Evolutionary conservation across 2,329 filamentous ascomycete genomes (phyloP), one percentile per base, ranked within the genome.

Genomic region (Coniochaeta sp.): DNA sequence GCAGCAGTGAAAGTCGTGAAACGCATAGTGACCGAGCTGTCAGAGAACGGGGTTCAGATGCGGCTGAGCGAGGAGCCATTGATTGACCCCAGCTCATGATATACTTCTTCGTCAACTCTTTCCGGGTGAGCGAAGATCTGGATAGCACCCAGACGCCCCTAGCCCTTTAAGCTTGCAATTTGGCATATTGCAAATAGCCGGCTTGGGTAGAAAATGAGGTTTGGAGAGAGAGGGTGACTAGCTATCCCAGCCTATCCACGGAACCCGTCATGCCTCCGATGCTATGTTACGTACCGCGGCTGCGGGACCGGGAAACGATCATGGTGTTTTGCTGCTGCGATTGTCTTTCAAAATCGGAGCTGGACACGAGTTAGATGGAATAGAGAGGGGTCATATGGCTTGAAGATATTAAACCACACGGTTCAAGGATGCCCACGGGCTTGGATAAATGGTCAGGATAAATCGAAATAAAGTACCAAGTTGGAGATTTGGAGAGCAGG

Each of bases 141-240:
- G n/a, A 3, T 12, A 4, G 7, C 14, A 52, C 24, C 47, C 44
- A 50, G 24, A 3, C 22, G 17, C 47, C 47, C 24, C 24, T 14
- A 31, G 22, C 31, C 47, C 24, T 24, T 28, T 31, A 12, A 52
- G 47, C 47, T n/a, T 36, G 31, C 54, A 56, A 56, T 56, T 22
- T 56, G 31, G 54, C 31, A 56, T 24, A 56, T 56, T 26, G 31
- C 31, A 56, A 56, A 56, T 56, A 56, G n/a, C 54, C 54, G 54
- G 54, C 54, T 56, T 56, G 31, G 54, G 31, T 56, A 19, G 9
- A 56, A 8, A 26, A 52, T 9, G 24, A 52, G 47, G 47, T 24
- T 52, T 52, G 47, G 16, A 17, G 11, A 31, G 47, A 28, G n/a
- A 52, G 24, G 47, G 11, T 31, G 43, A 24, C 22, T 47, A 47